Evolutionary conservation across 768 basidiomycete genomes (phyloP), one percentile per base, ranked within the genome.

Genomic region (Lactifluus volemus): DNA sequence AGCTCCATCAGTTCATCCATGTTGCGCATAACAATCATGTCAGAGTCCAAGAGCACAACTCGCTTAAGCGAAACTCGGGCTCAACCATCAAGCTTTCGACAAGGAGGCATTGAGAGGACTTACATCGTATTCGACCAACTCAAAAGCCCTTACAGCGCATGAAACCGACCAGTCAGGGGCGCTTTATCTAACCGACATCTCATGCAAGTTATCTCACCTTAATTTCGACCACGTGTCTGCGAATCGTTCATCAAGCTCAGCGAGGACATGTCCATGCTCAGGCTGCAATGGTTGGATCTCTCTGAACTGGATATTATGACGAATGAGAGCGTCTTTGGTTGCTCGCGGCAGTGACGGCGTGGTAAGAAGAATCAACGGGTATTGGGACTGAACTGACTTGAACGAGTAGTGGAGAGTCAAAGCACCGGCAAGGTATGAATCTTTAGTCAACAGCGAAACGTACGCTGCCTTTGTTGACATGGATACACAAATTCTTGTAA

Each of bases 1-100:
- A 82, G 59, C 30, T 78, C 74, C 72, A 82, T 73, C 55, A 90
- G 72, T 49, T 86, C 83, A 73, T 96, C 94, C 85, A 96, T 92
- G 69, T 91, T 93, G 52, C 74, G 78, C 73, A 78, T 76, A 21
- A 94, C 76, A 56, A 92, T 78, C 93, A 96, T 96, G 74, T 96
- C 93, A 19, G 86, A 83, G 70, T 96, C 93, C 53, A 95, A 73
- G 41, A 95, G 78, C 57, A 93, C 86, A 57, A 95, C 70, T 29
- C 88, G 81, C 89, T 92, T 56, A 11, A 36, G 15, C 49, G 48
- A 45, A 60, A 42, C 51, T 64, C 1, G 56, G 63, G 32, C 61
- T 59, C 49, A 29, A 53, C 53, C 56, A 48, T 53, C 47, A 30
- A 45, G 32, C 30, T 30, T 25, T 17, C 41, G 39, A 41, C 36